Evolutionary conservation across 139 green algal genomes (phyloP).

Genomic region (Coccomyxa sp.): DNA sequence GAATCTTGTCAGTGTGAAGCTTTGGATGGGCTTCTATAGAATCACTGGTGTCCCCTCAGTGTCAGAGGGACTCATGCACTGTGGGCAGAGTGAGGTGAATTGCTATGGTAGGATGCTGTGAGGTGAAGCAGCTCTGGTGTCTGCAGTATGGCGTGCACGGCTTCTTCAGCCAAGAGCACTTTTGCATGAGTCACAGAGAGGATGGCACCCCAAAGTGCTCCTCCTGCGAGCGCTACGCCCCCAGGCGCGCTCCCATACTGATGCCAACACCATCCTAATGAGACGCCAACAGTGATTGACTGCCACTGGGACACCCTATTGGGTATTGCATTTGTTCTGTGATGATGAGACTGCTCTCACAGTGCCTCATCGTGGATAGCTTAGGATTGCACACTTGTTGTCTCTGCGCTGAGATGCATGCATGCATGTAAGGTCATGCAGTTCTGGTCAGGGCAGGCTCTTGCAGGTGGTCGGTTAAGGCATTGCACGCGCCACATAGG

Average conservation of each 20-base stretch:
- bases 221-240: slow-evolving; percentile 51
- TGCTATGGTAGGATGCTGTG: background rate
- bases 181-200: slow-evolving; percentile 49
- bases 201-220: slow-evolving; percentile 63
- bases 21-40: background rate
- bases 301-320: background rate
- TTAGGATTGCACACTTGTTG: background rate
- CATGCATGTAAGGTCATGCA: background rate
- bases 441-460: too few relatives aligned
- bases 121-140: background rate
- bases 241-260: slow-evolving; percentile 4
- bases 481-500: too few relatives aligned
- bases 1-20: background rate
- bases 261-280: background rate
- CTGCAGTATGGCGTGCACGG: background rate
- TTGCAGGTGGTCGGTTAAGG: too few relatives aligned
- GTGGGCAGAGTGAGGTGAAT: too few relatives aligned
- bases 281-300: background rate
- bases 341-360: background rate
- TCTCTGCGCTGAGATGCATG: background rate
- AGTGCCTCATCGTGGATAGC: background rate
- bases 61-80: too few relatives aligned
- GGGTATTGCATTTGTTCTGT: background rate
- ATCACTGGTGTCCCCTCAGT: too few relatives aligned
- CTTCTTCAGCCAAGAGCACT: slow-evolving; percentile 54